These are phyloP conservation scores for Sporobolomyces pararoseus DNA, from an alignment of 768 basidiomycete species.

Conservation along the genomic window DNA sequence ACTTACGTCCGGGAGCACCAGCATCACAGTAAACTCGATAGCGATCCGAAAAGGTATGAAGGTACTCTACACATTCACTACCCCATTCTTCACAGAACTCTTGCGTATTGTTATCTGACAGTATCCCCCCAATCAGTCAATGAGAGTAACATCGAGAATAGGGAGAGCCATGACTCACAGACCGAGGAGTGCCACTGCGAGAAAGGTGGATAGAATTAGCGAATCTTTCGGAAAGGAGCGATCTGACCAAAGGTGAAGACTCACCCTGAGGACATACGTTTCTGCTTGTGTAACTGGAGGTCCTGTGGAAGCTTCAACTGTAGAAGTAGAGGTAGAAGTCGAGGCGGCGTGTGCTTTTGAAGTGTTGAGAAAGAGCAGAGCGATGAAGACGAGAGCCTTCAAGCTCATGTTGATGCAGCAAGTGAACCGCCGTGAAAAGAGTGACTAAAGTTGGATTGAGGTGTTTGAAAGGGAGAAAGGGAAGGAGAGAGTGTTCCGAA, in stretches of 20 bases:
- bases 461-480: background rate
- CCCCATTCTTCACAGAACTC: conserved; percentile 19
- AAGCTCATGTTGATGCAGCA: background rate
- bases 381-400: background rate
- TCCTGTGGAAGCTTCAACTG: conserved; percentile 1
- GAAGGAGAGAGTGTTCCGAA: background rate
- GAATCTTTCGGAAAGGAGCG: no score
- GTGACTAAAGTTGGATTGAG: conserved; percentile 1
- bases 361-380: background rate
- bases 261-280: background rate
- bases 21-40: conserved; percentile 23
- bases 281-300: background rate
- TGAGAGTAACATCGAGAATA: background rate
- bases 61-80: conserved; percentile 16
- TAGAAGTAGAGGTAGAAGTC: background rate
- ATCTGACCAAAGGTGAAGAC: no score
- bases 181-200: background rate
- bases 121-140: background rate
- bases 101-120: background rate
- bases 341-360: background rate
- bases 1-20: conserved; percentile 7
- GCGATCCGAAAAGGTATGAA: conserved; percentile 17
- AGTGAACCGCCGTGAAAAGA: background rate
- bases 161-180: background rate
- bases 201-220: background rate